Conservation (phyloP, 1,139 yeast genomes). For the Pichia sp. region DNA sequence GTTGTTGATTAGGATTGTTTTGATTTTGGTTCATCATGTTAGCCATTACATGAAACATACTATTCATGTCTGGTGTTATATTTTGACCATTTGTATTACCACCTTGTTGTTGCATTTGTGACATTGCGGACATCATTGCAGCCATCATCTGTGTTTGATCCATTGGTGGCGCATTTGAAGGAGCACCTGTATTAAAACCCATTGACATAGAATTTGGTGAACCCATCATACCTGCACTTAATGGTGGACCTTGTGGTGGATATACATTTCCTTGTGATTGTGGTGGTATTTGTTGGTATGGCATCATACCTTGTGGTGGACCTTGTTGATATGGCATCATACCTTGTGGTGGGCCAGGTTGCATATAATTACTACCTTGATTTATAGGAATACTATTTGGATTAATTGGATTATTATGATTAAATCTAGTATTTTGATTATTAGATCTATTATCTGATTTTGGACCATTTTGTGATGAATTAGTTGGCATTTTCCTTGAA, state of each 20-base stretch:
- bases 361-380: conserved; percentile 14
- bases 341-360: conserved; percentile 17
- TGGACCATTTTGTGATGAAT: conserved; percentile 82
- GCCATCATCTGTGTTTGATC: conserved; percentile 27
- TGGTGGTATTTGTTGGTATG: conserved; percentile 4
- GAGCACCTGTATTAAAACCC: background rate
- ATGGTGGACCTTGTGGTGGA: conserved; percentile 1
- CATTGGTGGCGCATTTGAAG: conserved; percentile 9
- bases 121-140: conserved; percentile 30
- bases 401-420: conserved; percentile 13
- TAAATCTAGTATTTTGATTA: conserved; percentile 12
- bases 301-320: conserved; percentile 8
- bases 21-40: conserved; percentile 29
- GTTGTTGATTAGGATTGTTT: no score
- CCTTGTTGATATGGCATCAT: conserved; percentile 3
- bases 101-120: conserved; percentile 25
- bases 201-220: conserved; percentile 1
- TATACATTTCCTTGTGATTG: conserved; percentile 1
- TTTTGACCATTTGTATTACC: conserved; percentile 6
- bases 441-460: conserved; percentile 47
- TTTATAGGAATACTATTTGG: conserved; percentile 22
- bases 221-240: conserved; percentile 6
- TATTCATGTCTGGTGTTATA: conserved; percentile 25
- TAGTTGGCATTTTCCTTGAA: conserved; percentile 81
- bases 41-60: conserved; percentile 31